phyloP scores from a whole-genome alignment of 1,139 yeast genomes.

The Magnusiomyces clavatus region DNA sequence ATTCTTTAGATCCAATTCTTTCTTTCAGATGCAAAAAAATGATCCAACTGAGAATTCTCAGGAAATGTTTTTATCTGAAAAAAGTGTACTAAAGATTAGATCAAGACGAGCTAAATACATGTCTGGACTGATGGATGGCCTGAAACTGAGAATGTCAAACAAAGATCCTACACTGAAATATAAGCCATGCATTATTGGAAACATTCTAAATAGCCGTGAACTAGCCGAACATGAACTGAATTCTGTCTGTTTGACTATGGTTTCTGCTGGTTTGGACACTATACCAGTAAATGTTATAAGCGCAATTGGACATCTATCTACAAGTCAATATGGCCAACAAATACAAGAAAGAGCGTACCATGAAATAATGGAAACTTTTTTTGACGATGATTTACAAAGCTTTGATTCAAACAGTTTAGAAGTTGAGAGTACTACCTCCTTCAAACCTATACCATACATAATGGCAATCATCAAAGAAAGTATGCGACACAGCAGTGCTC shows the following conservation, averaged over 20 bases:
- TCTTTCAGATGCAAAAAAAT: background rate
- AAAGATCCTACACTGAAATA: background rate
- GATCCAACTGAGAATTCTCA: background rate
- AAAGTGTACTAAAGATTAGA: slow-evolving; percentile 36
- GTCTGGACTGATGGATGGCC: slow-evolving; percentile 34
- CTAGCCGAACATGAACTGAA: slow-evolving; percentile 42
- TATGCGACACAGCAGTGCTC: slow-evolving; percentile 52
- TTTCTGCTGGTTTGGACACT: slow-evolving; percentile 74
- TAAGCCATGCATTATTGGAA: slow-evolving; percentile 2
- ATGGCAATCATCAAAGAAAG: slow-evolving; percentile 58
- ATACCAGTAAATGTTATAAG: slow-evolving; percentile 58
- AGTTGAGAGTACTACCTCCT: no score
- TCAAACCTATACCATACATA: slow-evolving; percentile 37
- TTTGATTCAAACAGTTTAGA: no score
- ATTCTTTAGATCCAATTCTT: background rate
- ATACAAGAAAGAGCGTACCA: slow-evolving; percentile 40
- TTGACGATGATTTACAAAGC: background rate
- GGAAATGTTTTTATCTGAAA: background rate
- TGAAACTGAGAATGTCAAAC: slow-evolving; percentile 13
- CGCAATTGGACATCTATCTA: slow-evolving; percentile 54
- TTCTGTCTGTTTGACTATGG: slow-evolving; percentile 65
- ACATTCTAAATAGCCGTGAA: slow-evolving; percentile 15
- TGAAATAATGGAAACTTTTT: slow-evolving; percentile 30
- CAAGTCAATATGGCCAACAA: slow-evolving; percentile 37
- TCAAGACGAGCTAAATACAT: slow-evolving; percentile 50